Base-by-base conservation (phyloP, 495 filamentous ascomycete species). In the Pyronema omphalodes region DNA sequence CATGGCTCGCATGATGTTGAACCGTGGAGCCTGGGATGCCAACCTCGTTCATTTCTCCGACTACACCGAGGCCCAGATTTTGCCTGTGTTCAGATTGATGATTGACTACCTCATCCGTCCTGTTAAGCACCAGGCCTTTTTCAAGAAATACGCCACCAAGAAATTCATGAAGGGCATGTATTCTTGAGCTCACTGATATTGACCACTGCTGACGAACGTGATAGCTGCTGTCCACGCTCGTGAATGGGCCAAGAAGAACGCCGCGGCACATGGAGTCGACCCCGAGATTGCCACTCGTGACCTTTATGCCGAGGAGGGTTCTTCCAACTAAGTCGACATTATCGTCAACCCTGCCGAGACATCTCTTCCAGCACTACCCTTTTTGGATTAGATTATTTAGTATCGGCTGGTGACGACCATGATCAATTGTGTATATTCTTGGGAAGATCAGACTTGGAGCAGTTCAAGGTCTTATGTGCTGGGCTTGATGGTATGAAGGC, bases 61-160 rank as follows among this genome's bases (percentile, higher is more conserved):
- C 46, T 98, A 96, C 63, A 79, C 78, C 7, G 88, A 96, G 67
- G 80, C 85, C 33, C 84, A 96, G 66, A 87, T 98, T 56, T 76
- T 86, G 61, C 89, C 93, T 6, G 87, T 95, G 47, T 86, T 93
- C 69, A 76, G 79, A 59, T 71, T 95, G 47, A 95, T 98, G 89
- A 76, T 98, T 53, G 87, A 96, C 64, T 96, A 96, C 64, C 79
- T 96, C 36, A 81, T 80, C 54, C 77, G 81, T 7, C 91, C 93
- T 34, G 86, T 94, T 44, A 75, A 76, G 39, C 91, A 96, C 60
- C 87, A 95, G 68, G 91, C 93, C 14, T 96, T 98, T 76, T 96
- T 93, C 75, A 91, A 89, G 75, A 98, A 98, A 67, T 98, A 98
- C 64, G 91, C 93, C 12, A 91, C 86, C 76, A 96, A 95, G 73